Evolutionary conservation across 1,139 yeast species (phyloP).

Genomic region (Hansenula lynferdii): DNA sequence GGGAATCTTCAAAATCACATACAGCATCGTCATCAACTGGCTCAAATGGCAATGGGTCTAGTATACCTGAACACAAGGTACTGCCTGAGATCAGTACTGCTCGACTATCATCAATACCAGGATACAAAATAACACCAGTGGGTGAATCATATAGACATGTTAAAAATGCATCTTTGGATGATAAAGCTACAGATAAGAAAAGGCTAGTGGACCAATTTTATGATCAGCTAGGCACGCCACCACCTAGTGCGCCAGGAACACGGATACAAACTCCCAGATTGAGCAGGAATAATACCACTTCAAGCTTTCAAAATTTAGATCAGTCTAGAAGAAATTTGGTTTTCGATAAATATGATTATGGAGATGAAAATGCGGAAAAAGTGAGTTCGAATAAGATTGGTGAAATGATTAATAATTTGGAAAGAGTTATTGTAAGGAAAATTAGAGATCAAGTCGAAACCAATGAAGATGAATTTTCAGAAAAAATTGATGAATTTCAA

Average conservation of each 20-base stretch:
- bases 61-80: constrained; percentile 3
- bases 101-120: neutral
- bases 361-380: neutral
- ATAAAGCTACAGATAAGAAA: constrained; percentile 5
- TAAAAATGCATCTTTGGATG: neutral
- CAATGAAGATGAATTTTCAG: constrained; percentile 1
- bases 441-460: neutral
- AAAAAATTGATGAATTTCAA: neutral
- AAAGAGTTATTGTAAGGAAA: neutral
- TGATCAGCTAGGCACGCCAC: constrained; percentile 3
- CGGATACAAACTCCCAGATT: neutral
- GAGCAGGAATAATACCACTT: neutral
- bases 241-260: neutral
- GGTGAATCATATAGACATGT: neutral
- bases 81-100: neutral
- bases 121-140: neutral
- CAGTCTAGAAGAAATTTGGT: constrained; percentile 1
- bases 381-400: neutral
- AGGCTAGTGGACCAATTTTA: constrained; percentile 19
- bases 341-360: neutral
- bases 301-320: neutral
- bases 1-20: neutral
- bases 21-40: neutral
- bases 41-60: constrained; percentile 1
- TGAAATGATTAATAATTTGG: neutral